Evolutionary conservation across 2,329 filamentous ascomycete species (phyloP).

Genomic region (Rutstroemia sp.): DNA sequence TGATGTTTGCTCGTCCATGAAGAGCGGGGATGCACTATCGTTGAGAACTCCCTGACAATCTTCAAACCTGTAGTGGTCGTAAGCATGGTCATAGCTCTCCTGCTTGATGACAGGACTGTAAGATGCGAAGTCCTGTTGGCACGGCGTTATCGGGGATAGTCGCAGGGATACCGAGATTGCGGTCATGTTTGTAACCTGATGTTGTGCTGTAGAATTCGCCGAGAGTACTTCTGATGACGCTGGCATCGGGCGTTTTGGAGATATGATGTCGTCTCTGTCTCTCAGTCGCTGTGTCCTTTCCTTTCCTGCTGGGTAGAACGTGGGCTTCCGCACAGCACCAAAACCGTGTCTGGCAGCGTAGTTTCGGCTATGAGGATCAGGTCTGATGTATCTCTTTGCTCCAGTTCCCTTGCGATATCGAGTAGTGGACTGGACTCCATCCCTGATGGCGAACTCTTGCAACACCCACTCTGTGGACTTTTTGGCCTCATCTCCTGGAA

Average conservation of each 20-base stretch:
- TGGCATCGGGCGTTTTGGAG: slow-evolving; percentile 4
- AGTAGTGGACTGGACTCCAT: slow-evolving; percentile 82
- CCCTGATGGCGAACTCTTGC: slow-evolving; percentile 56
- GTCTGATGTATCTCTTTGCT: slow-evolving; percentile 31
- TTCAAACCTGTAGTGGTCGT: slow-evolving; percentile 19
- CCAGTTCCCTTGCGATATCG: slow-evolving; percentile 54
- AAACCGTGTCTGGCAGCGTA: background rate
- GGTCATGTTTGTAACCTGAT: background rate
- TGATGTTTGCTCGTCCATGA: slow-evolving; percentile 15
- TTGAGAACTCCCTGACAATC: slow-evolving; percentile 24
- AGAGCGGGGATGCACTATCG: slow-evolving; percentile 21
- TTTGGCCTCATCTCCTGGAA: slow-evolving; percentile 44
- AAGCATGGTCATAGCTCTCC: slow-evolving; percentile 17
- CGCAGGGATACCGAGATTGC: background rate
- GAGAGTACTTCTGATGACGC: background rate
- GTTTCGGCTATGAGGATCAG: background rate
- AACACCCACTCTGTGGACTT: slow-evolving; percentile 74
- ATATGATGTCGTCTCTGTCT: slow-evolving; percentile 9
- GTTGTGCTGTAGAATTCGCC: background rate
- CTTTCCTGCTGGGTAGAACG: slow-evolving; percentile 9
- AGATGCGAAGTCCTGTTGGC: slow-evolving; percentile 4
- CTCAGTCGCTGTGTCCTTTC: slow-evolving; percentile 17
- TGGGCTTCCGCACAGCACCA: slow-evolving; percentile 1
- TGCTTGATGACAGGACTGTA: slow-evolving; percentile 11
- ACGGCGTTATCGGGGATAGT: slow-evolving; percentile 20